Percentiles rank a stretch among this genome's conserved stretches.
phyloP scores from a whole-genome alignment of 768 basidiomycete genomes.

The Hygrophorus russula region DNA sequence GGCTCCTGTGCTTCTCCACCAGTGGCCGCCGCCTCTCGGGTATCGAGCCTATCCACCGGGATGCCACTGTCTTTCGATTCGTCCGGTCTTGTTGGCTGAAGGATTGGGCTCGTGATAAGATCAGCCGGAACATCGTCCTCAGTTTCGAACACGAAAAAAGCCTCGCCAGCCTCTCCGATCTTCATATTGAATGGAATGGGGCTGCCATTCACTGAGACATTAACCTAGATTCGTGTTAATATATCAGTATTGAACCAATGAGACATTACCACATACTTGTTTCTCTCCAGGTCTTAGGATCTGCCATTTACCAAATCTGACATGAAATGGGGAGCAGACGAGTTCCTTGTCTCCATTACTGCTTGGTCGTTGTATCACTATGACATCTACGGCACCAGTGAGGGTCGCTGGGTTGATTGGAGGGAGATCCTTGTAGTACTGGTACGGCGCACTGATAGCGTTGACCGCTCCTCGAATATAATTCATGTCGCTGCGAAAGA shows the following conservation, averaged over 20 bases:
- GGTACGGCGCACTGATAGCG: constrained; percentile 78
- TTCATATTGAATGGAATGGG: constrained; percentile 94
- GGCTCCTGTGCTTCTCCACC: constrained; percentile 38
- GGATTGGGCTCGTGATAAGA: constrained; percentile 87
- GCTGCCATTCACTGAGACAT: constrained; percentile 76
- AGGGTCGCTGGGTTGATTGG: constrained; percentile 92
- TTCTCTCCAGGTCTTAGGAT: constrained; percentile 91
- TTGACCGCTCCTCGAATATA: constrained; percentile 80
- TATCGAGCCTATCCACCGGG: constrained; percentile 29
- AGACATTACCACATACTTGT: constrained; percentile 38
- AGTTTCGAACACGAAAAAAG: constrained; percentile 97
- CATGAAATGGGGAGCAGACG: constrained; percentile 92
- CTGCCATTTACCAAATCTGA: constrained; percentile 95
- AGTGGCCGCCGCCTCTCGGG: constrained; percentile 13
- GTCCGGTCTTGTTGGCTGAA: constrained; percentile 50
- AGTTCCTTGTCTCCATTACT: constrained; percentile 55
- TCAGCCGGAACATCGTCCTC: constrained; percentile 89
- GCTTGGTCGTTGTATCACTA: constrained; percentile 76
- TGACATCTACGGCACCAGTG: constrained; percentile 98
- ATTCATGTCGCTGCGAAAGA: constrained; percentile 44
- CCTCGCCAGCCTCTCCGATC: constrained; percentile 97
- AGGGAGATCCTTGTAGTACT: constrained; percentile 79
- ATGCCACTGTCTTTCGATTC: constrained; percentile 17
- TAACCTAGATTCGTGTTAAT: constrained; percentile 46
- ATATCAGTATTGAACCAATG: not conserved